A percentile compares a stretch with the other conserved stretches of the same genome.
These are phyloP conservation scores for Coemansia sp. DNA, from an alignment of 192 early-diverging fungal genomes.

Conservation along the genomic window DNA sequence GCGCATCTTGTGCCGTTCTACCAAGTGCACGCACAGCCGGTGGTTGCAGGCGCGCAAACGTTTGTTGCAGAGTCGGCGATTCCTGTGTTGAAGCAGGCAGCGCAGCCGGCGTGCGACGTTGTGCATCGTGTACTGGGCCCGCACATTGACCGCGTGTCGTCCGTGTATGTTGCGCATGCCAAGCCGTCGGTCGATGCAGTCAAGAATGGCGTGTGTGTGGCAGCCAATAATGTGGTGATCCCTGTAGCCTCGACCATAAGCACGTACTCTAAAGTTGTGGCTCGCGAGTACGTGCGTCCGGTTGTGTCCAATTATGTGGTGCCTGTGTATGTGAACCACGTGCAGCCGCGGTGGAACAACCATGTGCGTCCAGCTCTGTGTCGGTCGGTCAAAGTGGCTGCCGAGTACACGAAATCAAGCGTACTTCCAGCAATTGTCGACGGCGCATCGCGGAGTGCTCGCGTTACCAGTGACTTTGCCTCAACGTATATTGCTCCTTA, in stretches of 20 bases:
- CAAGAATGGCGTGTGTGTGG: constrained; percentile 1
- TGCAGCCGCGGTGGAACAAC: constrained; percentile 41
- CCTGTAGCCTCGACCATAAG: constrained; percentile 9
- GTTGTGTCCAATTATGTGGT: constrained; percentile 28
- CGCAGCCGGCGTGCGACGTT: constrained; percentile 24
- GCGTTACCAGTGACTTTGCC: constrained; percentile 21
- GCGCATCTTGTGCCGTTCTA: constrained; percentile 54
- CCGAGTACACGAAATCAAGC: constrained; percentile 28
- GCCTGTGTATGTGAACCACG: constrained; percentile 34
- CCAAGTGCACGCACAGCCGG: constrained; percentile 33
- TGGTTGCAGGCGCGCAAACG: constrained; percentile 10
- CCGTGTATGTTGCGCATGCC: constrained; percentile 19
- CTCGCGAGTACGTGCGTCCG: constrained; percentile 31
- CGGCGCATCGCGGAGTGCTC: constrained; percentile 17
- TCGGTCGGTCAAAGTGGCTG: constrained; percentile 25
- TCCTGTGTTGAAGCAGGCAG: constrained; percentile 21
- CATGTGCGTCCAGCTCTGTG: constrained; percentile 40
- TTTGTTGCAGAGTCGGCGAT: constrained; percentile 28
- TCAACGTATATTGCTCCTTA: constrained; percentile 29
- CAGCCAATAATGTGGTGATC: constrained; percentile 10
- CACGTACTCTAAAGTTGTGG: not conserved
- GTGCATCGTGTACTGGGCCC: constrained; percentile 24
- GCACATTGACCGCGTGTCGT: constrained; percentile 13
- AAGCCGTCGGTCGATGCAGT: constrained; percentile 30
- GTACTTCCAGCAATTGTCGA: constrained; percentile 36